phyloP scores from a whole-genome alignment of 306 rosid species.

The Dryas drummondii region DNA sequence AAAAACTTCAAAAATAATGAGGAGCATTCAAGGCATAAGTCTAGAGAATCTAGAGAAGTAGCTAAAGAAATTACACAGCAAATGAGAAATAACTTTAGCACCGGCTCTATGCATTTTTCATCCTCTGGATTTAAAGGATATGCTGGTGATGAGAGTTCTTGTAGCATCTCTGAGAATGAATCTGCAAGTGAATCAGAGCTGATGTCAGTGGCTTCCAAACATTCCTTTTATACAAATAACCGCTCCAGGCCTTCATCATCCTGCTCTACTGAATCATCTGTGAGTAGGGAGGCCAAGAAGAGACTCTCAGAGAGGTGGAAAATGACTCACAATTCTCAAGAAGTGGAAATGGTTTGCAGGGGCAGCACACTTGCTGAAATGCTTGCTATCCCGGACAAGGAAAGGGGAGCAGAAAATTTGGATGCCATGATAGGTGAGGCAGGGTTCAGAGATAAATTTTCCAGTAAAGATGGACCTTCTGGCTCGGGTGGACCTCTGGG shows the following conservation, averaged over 20 bases:
- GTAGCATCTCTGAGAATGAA: slow-evolving; percentile 64
- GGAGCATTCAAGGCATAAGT: slow-evolving; percentile 48
- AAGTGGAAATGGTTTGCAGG: slow-evolving; percentile 47
- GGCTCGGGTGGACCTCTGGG: slow-evolving; percentile 71
- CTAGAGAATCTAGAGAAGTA: slow-evolving; percentile 72
- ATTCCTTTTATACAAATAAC: slow-evolving; percentile 39
- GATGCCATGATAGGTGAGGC: slow-evolving; percentile 37
- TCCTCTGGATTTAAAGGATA: slow-evolving; percentile 58
- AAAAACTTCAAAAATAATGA: slow-evolving; percentile 38
- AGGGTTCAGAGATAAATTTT: slow-evolving; percentile 40
- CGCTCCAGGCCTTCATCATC: slow-evolving; percentile 50
- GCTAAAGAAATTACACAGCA: slow-evolving; percentile 79
- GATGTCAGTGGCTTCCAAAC: slow-evolving; percentile 39
- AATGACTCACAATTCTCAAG: slow-evolving; percentile 61
- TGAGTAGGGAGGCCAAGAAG: slow-evolving; percentile 87
- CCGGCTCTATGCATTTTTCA: slow-evolving; percentile 35
- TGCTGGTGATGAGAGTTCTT: slow-evolving; percentile 65
- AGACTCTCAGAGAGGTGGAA: slow-evolving; percentile 94
- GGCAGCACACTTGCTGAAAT: slow-evolving; percentile 91
- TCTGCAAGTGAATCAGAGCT: slow-evolving; percentile 55
- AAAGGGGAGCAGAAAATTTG: slow-evolving; percentile 28
- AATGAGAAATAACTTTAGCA: slow-evolving; percentile 54
- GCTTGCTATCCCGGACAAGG: slow-evolving; percentile 83
- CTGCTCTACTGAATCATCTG: slow-evolving; percentile 60
- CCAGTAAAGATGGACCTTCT: slow-evolving; percentile 40